Conservation (phyloP, 345 rosid genomes). For the Noccaea bulbosa region DNA sequence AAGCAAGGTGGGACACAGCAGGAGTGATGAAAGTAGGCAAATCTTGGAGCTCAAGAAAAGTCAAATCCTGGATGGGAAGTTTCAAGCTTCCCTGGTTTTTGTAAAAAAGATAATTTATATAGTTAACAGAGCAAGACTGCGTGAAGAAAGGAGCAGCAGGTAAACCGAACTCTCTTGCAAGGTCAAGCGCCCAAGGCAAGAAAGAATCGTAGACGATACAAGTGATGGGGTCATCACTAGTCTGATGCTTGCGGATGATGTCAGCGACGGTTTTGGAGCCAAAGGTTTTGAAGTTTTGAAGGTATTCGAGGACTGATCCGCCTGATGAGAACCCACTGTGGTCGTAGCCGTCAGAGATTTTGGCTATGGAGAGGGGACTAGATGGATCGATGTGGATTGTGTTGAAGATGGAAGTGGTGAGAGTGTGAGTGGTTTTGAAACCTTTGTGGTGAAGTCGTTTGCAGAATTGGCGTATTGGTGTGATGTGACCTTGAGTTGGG, state of each 20-base stretch:
- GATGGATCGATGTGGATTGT: conserved; percentile 30
- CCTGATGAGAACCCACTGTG: conserved; percentile 28
- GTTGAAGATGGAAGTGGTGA: conserved; percentile 47
- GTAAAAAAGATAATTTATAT: conserved; percentile 52
- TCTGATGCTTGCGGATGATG: conserved; percentile 40
- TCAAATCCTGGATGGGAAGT: conserved; percentile 49
- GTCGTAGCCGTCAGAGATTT: conserved; percentile 28
- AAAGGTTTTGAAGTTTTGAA: conserved; percentile 41
- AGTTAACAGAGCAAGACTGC: conserved; percentile 65
- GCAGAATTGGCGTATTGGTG: conserved; percentile 60
- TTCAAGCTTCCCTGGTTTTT: conserved; percentile 44
- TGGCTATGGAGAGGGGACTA: conserved; percentile 17
- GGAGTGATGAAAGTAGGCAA: conserved; percentile 60
- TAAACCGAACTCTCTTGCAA: conserved; percentile 59
- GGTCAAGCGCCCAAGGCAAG: conserved; percentile 67
- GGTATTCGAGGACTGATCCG: conserved; percentile 37
- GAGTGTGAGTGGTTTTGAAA: conserved; percentile 47
- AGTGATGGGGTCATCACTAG: conserved; percentile 45
- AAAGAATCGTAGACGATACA: conserved; percentile 68
- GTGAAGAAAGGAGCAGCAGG: conserved; percentile 69
- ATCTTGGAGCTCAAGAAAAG: conserved; percentile 56
- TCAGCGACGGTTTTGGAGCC: conserved; percentile 58
- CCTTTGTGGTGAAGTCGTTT: conserved; percentile 59
- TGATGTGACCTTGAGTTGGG: conserved; percentile 60
- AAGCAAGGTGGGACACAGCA: conserved; percentile 54